Conservation (phyloP, 352 stramenopile genomes). For the Phytophthora chlamydospora region DNA sequence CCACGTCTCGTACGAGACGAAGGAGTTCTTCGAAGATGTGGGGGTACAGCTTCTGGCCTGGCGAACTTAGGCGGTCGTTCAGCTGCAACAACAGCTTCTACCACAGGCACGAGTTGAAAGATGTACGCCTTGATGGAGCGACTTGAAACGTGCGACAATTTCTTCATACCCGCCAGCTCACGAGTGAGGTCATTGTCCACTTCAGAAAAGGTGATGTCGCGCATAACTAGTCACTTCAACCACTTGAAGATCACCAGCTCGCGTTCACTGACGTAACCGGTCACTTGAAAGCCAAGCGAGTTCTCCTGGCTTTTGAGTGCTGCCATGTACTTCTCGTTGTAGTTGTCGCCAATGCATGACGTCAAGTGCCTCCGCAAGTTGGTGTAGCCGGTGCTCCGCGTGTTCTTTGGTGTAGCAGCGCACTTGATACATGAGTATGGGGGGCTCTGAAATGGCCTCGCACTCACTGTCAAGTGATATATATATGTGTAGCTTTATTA, state of each 20-base stretch:
- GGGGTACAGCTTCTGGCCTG: neutral
- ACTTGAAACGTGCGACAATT: neutral
- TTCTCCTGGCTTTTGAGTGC: neutral
- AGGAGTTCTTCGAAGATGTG: slow-evolving; percentile 8
- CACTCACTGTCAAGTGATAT: no score
- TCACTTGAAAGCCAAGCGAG: neutral
- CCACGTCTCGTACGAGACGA: slow-evolving; percentile 17
- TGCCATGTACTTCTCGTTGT: neutral
- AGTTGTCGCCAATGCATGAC: neutral
- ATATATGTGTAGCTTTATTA: no score
- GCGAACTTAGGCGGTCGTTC: no score
- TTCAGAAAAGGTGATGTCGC: slow-evolving; percentile 3
- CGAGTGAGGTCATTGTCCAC: slow-evolving; percentile 1
- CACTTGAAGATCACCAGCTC: neutral
- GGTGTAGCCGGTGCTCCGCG: neutral
- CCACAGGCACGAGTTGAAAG: neutral
- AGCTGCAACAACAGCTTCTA: neutral
- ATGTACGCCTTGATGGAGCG: neutral
- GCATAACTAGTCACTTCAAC: neutral
- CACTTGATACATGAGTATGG: slow-evolving; percentile 2
- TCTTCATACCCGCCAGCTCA: neutral
- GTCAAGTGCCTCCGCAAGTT: neutral
- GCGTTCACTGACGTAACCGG: neutral
- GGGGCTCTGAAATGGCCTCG: no score
- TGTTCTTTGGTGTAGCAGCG: neutral